These are phyloP conservation scores for Capsicum baccatum DNA, from an alignment of 257 asterid species.

Conservation along the genomic window DNA sequence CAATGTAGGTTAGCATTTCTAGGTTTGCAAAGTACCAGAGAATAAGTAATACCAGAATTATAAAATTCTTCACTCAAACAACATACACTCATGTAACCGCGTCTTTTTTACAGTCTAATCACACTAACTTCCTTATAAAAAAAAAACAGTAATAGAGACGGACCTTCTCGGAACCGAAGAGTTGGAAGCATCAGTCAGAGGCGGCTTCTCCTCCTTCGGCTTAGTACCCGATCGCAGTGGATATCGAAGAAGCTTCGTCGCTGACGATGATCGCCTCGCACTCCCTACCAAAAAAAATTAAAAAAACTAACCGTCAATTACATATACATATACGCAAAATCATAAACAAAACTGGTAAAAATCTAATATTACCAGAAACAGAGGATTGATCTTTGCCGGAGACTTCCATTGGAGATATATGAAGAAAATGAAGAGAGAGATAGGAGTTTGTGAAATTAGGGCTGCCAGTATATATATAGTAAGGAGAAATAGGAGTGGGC, in stretches of 20 bases:
- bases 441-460: not conserved
- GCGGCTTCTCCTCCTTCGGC: slow-evolving; percentile 70
- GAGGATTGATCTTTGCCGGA: slow-evolving; percentile 61
- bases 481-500: not conserved
- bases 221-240: slow-evolving; percentile 82
- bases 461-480: slow-evolving; percentile 17
- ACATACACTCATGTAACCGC: not conserved
- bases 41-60: not conserved
- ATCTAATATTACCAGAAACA: slow-evolving; percentile 46
- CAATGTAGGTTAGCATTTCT: not conserved
- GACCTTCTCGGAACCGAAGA: slow-evolving; percentile 61
- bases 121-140: not conserved
- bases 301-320: not conserved
- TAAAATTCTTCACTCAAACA: not conserved
- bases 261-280: slow-evolving; percentile 44
- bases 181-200: slow-evolving; percentile 61
- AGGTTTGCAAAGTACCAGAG: not conserved
- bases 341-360: not conserved
- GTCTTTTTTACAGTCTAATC: slow-evolving; percentile 8
- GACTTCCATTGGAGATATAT: slow-evolving; percentile 61
- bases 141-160: not conserved
- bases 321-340: not conserved
- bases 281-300: slow-evolving; percentile 22
- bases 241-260: slow-evolving; percentile 73
- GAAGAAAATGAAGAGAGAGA: too few relatives aligned